phyloP scores from a whole-genome alignment of 2,329 filamentous ascomycete genomes.

The Trichoderma harzianum region DNA sequence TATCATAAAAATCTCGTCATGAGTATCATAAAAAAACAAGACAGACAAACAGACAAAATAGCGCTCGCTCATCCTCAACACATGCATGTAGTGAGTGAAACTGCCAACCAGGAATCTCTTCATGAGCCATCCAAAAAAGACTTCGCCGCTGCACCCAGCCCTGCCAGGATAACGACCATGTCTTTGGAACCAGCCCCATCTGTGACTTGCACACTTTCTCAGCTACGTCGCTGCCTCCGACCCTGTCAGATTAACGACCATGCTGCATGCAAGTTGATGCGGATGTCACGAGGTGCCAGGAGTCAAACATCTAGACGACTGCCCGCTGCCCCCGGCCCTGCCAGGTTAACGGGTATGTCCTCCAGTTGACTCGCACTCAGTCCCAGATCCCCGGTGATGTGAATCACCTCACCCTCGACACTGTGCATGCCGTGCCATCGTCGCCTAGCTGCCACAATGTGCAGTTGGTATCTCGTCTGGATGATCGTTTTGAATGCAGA shows the following conservation, averaged over 20 bases:
- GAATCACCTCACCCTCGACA: background rate
- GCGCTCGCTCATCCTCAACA: background rate
- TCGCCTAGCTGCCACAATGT: background rate
- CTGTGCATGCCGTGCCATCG: background rate
- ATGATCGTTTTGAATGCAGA: background rate
- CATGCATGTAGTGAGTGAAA: background rate
- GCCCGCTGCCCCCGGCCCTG: constrained; percentile 3
- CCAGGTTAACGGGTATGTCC: background rate
- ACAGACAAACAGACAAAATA: background rate
- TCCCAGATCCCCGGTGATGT: background rate
- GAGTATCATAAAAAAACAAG: background rate
- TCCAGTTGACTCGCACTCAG: background rate
- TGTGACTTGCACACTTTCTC: background rate
- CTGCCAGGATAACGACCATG: constrained; percentile 6
- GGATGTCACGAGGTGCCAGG: background rate
- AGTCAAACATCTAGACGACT: background rate
- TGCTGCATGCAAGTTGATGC: background rate
- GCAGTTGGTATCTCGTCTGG: background rate
- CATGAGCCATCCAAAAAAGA: background rate
- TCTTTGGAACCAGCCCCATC: background rate
- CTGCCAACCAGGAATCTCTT: background rate
- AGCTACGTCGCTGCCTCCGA: constrained; percentile 2
- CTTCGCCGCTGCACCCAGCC: background rate
- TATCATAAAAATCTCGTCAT: background rate
- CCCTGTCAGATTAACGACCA: constrained; percentile 1